phyloP scores from a whole-genome alignment of 768 basidiomycete species.

The Coprinellus micaceus region DNA sequence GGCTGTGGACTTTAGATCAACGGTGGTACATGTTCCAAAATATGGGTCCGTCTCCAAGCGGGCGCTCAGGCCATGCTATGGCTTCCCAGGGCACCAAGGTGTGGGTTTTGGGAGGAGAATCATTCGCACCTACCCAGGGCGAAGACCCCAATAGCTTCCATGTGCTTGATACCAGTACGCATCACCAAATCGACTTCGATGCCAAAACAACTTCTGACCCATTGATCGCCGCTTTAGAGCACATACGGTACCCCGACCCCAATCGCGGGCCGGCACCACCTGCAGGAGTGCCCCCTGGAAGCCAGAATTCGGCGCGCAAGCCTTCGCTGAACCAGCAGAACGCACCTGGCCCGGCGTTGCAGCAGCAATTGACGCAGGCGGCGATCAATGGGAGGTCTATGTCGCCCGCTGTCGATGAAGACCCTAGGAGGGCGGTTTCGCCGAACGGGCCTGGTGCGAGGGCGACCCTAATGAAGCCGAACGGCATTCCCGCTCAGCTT shows the following conservation, averaged over 20 bases:
- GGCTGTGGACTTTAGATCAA: conserved; percentile 70
- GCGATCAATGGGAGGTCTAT: conserved; percentile 49
- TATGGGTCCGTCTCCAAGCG: conserved; percentile 94
- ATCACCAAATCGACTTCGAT: conserved; percentile 4
- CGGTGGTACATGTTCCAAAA: conserved; percentile 99
- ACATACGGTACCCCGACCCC: conserved; percentile 90
- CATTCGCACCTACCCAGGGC: conserved; percentile 62
- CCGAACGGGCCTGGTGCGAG: conserved; percentile 36
- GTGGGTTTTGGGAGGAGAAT: conserved; percentile 94
- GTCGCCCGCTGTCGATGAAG: conserved; percentile 55
- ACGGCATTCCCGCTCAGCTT: conserved; percentile 37
- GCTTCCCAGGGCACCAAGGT: conserved; percentile 85
- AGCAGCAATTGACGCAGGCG: conserved; percentile 17
- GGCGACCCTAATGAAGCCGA: conserved; percentile 40
- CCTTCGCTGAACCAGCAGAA: conserved; percentile 42
- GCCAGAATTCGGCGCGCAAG: conserved; percentile 44
- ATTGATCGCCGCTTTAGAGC: conserved; percentile 45
- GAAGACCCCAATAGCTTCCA: conserved; percentile 86
- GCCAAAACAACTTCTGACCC: conserved; percentile 3
- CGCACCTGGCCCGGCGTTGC: conserved; percentile 23
- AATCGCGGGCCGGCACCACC: conserved; percentile 28
- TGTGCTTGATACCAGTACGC: conserved; percentile 91
- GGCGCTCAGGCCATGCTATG: conserved; percentile 98
- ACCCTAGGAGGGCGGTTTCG: conserved; percentile 63
- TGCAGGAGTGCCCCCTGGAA: conserved; percentile 19